Conservation (phyloP, 371 early-diverging fungal genomes). For the Apophysomyces ossiformis region DNA sequence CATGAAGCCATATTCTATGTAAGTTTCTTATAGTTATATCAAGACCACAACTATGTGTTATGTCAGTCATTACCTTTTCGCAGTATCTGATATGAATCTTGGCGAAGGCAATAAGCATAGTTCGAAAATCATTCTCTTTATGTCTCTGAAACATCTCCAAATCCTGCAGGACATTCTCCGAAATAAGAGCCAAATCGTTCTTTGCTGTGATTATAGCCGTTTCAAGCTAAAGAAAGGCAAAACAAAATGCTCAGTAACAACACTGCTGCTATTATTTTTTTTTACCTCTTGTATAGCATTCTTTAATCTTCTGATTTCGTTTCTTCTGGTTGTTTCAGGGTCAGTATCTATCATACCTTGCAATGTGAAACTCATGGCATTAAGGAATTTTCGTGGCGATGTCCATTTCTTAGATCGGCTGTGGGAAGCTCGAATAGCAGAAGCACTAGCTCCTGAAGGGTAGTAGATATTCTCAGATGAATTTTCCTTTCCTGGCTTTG, state of each 20-base stretch:
- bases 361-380: constrained; percentile 67
- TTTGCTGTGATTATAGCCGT: constrained; percentile 60
- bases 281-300: constrained; percentile 70
- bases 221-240: constrained; percentile 57
- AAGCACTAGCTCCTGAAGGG: constrained; percentile 37
- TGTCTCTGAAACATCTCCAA: constrained; percentile 86
- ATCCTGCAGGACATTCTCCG: constrained; percentile 77
- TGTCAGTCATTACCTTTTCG: constrained; percentile 52
- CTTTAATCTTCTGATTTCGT: constrained; percentile 78
- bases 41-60: neutral
- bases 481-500: constrained; percentile 5
- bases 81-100: constrained; percentile 79
- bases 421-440: constrained; percentile 39
- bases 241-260: neutral
- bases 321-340: constrained; percentile 85
- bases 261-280: neutral
- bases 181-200: constrained; percentile 72
- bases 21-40: neutral
- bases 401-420: constrained; percentile 53
- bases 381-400: constrained; percentile 56
- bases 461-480: constrained; percentile 22
- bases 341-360: constrained; percentile 94
- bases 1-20: constrained; percentile 31
- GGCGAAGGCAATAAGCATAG: constrained; percentile 76
- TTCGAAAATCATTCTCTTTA: constrained; percentile 77